Evolutionary conservation across 2,329 filamentous ascomycete genomes (phyloP).

Genomic region (Cercospora canescens): DNA sequence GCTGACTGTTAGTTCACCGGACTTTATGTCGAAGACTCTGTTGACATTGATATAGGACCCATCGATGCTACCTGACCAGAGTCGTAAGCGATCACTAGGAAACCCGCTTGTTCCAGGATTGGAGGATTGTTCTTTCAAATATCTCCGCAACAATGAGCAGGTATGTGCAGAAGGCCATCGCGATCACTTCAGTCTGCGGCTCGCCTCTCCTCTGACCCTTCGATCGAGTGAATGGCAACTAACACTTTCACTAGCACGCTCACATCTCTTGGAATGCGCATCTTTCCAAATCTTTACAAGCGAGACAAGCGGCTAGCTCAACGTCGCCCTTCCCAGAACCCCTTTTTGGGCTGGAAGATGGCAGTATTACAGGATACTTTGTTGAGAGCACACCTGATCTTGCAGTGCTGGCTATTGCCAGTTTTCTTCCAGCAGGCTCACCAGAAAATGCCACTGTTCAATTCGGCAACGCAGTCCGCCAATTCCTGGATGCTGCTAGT

Average conservation of each 20-base stretch:
- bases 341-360: constrained; percentile 2
- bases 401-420: constrained; percentile 48
- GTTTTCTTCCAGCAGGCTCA: constrained; percentile 36
- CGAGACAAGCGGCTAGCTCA: not conserved
- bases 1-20: not conserved
- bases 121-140: not conserved
- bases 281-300: not conserved
- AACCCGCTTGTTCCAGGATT: not conserved
- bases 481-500: constrained; percentile 46
- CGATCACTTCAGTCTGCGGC: not conserved
- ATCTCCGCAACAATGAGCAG: not conserved
- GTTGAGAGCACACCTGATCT: constrained; percentile 47
- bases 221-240: not conserved
- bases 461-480: constrained; percentile 42
- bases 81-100: not conserved
- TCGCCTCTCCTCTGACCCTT: not conserved
- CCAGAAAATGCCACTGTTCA: constrained; percentile 29
- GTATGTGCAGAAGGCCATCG: not conserved
- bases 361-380: constrained; percentile 46
- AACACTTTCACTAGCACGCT: not conserved
- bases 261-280: not conserved
- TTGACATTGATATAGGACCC: not conserved
- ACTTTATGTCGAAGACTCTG: not conserved
- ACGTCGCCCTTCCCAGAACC: not conserved
- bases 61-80: not conserved